Evolutionary conservation across 192 early-diverging fungal species (phyloP).

Genomic region (Coemansia sp.): DNA sequence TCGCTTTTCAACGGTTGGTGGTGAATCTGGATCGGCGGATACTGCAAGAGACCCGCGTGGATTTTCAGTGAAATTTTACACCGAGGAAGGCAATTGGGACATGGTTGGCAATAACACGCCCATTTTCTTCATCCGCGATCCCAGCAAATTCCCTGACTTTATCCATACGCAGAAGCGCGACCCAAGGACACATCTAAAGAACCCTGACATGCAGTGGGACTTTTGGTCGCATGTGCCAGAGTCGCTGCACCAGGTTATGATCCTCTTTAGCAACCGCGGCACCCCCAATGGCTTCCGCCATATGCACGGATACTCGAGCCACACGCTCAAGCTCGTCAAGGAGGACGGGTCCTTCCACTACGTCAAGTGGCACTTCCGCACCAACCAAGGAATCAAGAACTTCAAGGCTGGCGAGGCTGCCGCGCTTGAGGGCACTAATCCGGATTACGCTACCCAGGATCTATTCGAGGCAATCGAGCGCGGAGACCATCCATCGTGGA

Average conservation of each 20-base stretch:
- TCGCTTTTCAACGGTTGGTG: conserved; percentile 67
- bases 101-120: conserved; percentile 65
- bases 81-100: conserved; percentile 68
- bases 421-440: conserved; percentile 48
- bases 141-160: conserved; percentile 46
- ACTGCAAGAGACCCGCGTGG: conserved; percentile 68
- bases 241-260: conserved; percentile 59
- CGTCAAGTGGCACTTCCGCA: conserved; percentile 84
- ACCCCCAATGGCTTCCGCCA: conserved; percentile 58
- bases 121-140: conserved; percentile 55
- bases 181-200: conserved; percentile 57
- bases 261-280: conserved; percentile 62
- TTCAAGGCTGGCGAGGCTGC: conserved; percentile 56
- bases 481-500: conserved; percentile 64
- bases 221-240: conserved; percentile 65
- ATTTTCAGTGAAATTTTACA: conserved; percentile 74
- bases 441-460: conserved; percentile 62
- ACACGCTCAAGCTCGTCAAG: conserved; percentile 73
- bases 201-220: conserved; percentile 63
- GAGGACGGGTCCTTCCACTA: conserved; percentile 62
- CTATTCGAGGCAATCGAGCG: conserved; percentile 60
- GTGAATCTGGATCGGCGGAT: conserved; percentile 62
- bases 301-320: conserved; percentile 72
- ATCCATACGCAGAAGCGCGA: conserved; percentile 67
- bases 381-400: conserved; percentile 57